Evolutionary conservation across 2,329 filamentous ascomycete genomes (phyloP), one percentile per base, ranked within the genome.

Genomic region (Xylariaceae sp.): DNA sequence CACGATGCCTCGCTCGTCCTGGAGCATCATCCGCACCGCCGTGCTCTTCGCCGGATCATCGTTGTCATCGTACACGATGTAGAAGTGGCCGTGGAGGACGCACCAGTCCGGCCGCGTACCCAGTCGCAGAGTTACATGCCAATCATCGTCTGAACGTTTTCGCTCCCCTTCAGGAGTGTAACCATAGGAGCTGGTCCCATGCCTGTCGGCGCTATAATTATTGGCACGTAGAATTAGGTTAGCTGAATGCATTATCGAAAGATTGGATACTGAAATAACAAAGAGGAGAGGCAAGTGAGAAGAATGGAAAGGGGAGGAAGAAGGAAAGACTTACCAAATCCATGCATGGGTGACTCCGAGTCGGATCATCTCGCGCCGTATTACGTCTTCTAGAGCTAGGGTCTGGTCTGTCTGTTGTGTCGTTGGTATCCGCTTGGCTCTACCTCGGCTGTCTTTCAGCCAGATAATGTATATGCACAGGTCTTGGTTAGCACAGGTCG

Each of bases 101-200:
- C 41, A 41, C 9, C 15, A 38, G 27, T 36, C 17, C 1, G 3
- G 2, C 3, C 32, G 35, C 9, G 14, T 18, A 5, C 44, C 44
- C 34, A 47, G 38, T 16, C 44, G 17, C 6, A 47, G 5, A 19
- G 44, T 47, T 16, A 47, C 14, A n/a, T 47, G 44, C 27, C 18
- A 26, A n/a, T 47, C 44, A 34, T 47, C 44, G 8, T 30, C 28
- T 13, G 28, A 24, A 7, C 6, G 6, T 24, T 7, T 24, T 24
- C 21, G 6, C 21, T 7, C 21, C 21, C 21, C 21, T 7, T 24
- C n/a, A n/a, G n/a, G n/a, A n/a, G n/a, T n/a, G n/a, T n/a, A n/a
- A n/a, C n/a, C n/a, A n/a, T n/a, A n/a, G n/a, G n/a, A n/a, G n/a
- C n/a, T n/a, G n/a, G n/a, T n/a, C n/a, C 11, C 21, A 7, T 24